A percentile compares a stretch with the other conserved stretches of the same genome.
Conservation (phyloP, 2,329 filamentous ascomycete species). For the Plenodomus lindquistii region DNA sequence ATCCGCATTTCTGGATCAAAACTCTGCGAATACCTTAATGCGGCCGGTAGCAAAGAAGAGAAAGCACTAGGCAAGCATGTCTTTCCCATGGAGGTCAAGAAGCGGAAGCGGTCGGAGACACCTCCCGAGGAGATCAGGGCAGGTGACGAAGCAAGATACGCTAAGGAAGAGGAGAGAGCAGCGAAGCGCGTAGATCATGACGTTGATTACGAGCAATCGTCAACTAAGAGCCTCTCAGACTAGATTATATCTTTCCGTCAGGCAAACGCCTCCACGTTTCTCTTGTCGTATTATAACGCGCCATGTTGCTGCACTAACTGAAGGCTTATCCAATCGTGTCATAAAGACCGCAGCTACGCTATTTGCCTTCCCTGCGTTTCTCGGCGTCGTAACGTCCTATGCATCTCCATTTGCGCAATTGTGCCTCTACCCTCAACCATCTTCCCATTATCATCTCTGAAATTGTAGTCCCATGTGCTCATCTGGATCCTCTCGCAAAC, state of each 20-base stretch:
- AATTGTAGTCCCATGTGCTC: conserved; percentile 30
- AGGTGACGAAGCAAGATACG: conserved; percentile 21
- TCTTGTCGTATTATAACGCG: not conserved
- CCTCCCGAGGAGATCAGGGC: conserved; percentile 18
- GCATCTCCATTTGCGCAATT: conserved; percentile 18
- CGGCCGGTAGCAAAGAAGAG: conserved; percentile 12
- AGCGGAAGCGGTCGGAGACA: conserved; percentile 21
- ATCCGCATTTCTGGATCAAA: not conserved
- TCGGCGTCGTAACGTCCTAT: conserved; percentile 17
- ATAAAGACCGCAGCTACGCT: not conserved
- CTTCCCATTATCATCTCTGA: conserved; percentile 29
- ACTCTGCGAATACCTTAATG: conserved; percentile 14
- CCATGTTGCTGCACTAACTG: not conserved
- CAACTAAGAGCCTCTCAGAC: conserved; percentile 5
- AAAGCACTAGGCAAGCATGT: conserved; percentile 13
- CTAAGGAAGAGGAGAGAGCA: conserved; percentile 23
- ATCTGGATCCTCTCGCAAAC: conserved; percentile 29
- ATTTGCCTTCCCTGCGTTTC: conserved; percentile 10
- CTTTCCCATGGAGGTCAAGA: conserved; percentile 16
- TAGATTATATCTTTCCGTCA: not conserved
- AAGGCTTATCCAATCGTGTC: not conserved
- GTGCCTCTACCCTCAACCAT: conserved; percentile 16
- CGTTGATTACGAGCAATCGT: conserved; percentile 10
- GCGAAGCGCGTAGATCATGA: conserved; percentile 16
- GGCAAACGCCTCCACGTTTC: not conserved